Evolutionary conservation across 768 basidiomycete genomes (phyloP), one percentile per base, ranked within the genome.

Genomic region (Kwoniella heveanensis): DNA sequence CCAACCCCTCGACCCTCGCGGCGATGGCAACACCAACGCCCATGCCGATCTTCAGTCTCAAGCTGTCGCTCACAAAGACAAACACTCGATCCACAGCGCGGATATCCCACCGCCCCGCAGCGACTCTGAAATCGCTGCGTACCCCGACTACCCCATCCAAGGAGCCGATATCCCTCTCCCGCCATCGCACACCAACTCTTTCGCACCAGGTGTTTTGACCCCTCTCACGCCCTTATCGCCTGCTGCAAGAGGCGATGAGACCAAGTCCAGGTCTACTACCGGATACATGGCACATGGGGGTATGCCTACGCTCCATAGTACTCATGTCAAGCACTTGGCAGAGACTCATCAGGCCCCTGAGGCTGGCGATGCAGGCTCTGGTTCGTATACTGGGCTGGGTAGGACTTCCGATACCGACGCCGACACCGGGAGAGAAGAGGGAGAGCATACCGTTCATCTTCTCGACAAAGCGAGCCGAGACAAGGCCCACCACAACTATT

Each of bases 181-280:
- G 9, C 57, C 50, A 19, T 50, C 48, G 7, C 48, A 59, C 25
- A 46, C 36, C 27, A 59, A 50, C n/a, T 50, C 57, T 27, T 50
- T 50, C 21, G 47, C 39, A 10, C 39, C 47, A 2, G 25, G 29
- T 27, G 15, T n/a, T n/a, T n/a, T 30, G n/a, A 44, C 32, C 2
- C 47, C 57, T 7, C 15, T 32, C 36, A n/a, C 47, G 4, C 30
- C 47, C 0, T n/a, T n/a, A n/a, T n/a, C n/a, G 32, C 32, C 32
- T 36, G 32, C 25, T 44, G 52, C 19, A 4, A 39, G 30, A 55
- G 51, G 39, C 22, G 27, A 47, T 47, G 21, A 12, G 32, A n/a
- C n/a, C 32, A 32, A 32, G 32, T 5, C 32, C n/a, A 36, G 39
- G 15, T 44, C 39, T 8, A 44, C 39, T 4, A 44, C 32, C 32